phyloP scores from a whole-genome alignment of 768 basidiomycete species.

The Boletus fagicola region DNA sequence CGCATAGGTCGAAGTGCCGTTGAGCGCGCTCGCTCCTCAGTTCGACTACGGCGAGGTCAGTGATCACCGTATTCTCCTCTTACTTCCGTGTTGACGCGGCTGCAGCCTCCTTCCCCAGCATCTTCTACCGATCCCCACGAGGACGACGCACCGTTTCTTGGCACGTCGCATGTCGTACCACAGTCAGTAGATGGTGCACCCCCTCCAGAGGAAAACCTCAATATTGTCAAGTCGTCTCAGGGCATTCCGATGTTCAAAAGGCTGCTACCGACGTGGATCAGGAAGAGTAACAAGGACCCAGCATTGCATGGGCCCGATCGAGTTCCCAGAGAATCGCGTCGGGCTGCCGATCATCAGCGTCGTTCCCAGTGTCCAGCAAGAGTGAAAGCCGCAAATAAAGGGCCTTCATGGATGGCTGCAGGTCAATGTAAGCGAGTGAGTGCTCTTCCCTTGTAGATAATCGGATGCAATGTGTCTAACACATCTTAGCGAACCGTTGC shows the following conservation, averaged over 20 bases:
- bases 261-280: neutral
- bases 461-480: no score
- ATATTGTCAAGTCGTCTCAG: no score
- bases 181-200: no score
- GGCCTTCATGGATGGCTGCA: neutral
- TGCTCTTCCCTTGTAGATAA: no score
- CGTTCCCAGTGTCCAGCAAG: neutral
- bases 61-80: neutral
- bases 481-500: neutral
- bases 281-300: neutral
- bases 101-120: neutral
- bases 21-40: neutral
- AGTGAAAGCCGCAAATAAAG: neutral
- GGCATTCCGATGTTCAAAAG: neutral
- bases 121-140: neutral
- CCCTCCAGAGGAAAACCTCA: accelerated
- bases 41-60: neutral
- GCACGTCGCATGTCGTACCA: no score
- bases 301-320: no score
- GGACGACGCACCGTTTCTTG: no score
- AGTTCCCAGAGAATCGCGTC: neutral
- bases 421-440: neutral
- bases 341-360: neutral
- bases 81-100: neutral
- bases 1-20: neutral